A percentile compares a stretch with the other conserved stretches of the same genome.
Evolutionary conservation across 148 eudicot genomes (phyloP).

Genomic region (Bassia scoparia): DNA sequence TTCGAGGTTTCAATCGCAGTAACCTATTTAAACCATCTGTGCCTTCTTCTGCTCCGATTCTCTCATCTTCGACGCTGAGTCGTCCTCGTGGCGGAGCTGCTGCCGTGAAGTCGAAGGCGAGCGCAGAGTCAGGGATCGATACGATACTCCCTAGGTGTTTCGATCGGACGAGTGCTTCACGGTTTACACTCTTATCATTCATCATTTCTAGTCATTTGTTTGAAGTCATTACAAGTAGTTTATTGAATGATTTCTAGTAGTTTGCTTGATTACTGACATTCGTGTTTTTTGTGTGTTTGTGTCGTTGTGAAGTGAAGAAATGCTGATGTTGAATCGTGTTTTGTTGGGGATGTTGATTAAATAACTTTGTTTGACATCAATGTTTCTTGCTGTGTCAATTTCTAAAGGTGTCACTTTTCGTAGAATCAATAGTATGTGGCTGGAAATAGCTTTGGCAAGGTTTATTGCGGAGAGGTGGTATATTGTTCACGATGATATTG

Average conservation of each 20-base stretch:
- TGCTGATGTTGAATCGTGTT: too few species aligned
- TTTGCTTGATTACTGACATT: background rate
- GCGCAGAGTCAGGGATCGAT: conserved; percentile 42
- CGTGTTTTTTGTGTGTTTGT: background rate
- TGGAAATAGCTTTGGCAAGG: too few species aligned
- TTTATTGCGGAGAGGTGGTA: too few species aligned
- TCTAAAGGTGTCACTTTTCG: background rate
- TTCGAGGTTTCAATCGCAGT: conserved; percentile 29
- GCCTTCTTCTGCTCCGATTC: conserved; percentile 72
- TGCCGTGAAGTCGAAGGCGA: conserved; percentile 36
- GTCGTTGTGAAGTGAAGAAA: too few species aligned
- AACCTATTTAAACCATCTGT: conserved; percentile 39
- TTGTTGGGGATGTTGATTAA: too few species aligned
- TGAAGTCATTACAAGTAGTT: background rate
- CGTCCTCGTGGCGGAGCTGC: conserved; percentile 29
- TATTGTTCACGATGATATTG: too few species aligned
- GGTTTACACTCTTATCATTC: conserved; percentile 34
- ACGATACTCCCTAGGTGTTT: conserved; percentile 70
- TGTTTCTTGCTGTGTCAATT: too few species aligned
- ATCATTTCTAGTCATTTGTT: background rate
- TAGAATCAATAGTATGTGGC: background rate
- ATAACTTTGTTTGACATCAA: too few species aligned
- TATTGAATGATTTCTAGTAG: background rate
- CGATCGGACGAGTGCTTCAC: conserved; percentile 76
- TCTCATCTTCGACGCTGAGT: conserved; percentile 48